Conservation (phyloP, 1,284 basidiomycete species). For the Ustilago xerochloae region DNA sequence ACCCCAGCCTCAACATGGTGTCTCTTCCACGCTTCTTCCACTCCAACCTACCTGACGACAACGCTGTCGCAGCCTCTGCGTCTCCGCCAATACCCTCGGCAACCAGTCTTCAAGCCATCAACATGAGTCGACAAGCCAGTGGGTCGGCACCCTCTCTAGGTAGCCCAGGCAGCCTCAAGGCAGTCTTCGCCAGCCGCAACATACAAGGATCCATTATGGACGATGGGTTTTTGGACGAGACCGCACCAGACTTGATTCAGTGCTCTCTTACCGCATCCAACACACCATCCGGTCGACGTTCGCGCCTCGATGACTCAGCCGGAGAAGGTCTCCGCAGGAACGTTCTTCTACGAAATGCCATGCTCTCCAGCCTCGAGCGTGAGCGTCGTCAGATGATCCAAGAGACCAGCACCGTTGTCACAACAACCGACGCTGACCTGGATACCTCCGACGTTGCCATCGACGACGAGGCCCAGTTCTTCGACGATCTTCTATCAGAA, state of each 20-base stretch:
- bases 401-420: background rate
- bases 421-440: background rate
- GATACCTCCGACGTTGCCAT: background rate
- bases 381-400: constrained; percentile 29
- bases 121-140: constrained; percentile 5
- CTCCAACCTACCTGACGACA: background rate
- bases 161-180: constrained; percentile 32
- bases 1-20: constrained; percentile 12
- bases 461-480: constrained; percentile 46
- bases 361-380: constrained; percentile 52
- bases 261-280: constrained; percentile 14
- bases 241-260: constrained; percentile 13
- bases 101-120: background rate
- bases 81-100: constrained; percentile 4
- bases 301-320: constrained; percentile 45
- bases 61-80: background rate
- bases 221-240: constrained; percentile 31
- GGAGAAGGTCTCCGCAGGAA: constrained; percentile 49
- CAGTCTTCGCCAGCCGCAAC: constrained; percentile 9
- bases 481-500: constrained; percentile 43
- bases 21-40: constrained; percentile 24
- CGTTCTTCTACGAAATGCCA: constrained; percentile 49
- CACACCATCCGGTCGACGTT: constrained; percentile 20
- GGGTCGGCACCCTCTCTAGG: constrained; percentile 6
- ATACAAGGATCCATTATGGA: background rate